phyloP scores from a whole-genome alignment of 176 grass and related monocot genomes.

The Juncus effusus region DNA sequence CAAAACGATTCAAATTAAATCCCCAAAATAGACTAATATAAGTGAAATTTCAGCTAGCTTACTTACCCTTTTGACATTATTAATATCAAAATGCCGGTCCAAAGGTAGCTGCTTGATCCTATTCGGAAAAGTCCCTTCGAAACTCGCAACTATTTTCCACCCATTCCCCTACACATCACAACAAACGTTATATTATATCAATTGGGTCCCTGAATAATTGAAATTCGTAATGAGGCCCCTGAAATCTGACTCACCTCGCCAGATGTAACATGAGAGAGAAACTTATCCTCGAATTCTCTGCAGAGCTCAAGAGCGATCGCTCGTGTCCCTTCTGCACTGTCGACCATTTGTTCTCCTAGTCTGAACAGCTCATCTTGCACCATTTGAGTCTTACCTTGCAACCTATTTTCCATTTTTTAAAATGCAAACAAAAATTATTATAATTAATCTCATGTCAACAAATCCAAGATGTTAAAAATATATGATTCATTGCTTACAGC shows the following conservation, averaged over 20 bases:
- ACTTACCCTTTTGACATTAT: slow-evolving; percentile 90
- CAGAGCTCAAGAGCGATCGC: slow-evolving; percentile 83
- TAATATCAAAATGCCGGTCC: slow-evolving; percentile 90
- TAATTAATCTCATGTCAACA: no score
- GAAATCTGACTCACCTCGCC: slow-evolving; percentile 56
- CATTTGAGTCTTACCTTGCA: slow-evolving; percentile 73
- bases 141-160: slow-evolving; percentile 84
- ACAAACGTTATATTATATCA: slow-evolving; percentile 8
- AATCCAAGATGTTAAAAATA: no score
- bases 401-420: slow-evolving; percentile 25
- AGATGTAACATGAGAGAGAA: slow-evolving; percentile 57
- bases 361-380: slow-evolving; percentile 81
- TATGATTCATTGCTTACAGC: no score
- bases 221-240: not conserved
- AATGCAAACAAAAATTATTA: no score
- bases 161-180: slow-evolving; percentile 42
- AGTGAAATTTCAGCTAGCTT: slow-evolving; percentile 14
- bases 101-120: slow-evolving; percentile 75
- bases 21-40: slow-evolving; percentile 21
- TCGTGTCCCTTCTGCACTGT: slow-evolving; percentile 71
- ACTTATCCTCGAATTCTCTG: slow-evolving; percentile 74
- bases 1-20: slow-evolving; percentile 2
- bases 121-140: slow-evolving; percentile 74
- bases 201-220: slow-evolving; percentile 23
- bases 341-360: slow-evolving; percentile 74